A percentile compares a stretch with the other conserved stretches of the same genome.
These are phyloP conservation scores for Suillus weaverae DNA, from an alignment of 768 basidiomycete species.

Conservation along the genomic window DNA sequence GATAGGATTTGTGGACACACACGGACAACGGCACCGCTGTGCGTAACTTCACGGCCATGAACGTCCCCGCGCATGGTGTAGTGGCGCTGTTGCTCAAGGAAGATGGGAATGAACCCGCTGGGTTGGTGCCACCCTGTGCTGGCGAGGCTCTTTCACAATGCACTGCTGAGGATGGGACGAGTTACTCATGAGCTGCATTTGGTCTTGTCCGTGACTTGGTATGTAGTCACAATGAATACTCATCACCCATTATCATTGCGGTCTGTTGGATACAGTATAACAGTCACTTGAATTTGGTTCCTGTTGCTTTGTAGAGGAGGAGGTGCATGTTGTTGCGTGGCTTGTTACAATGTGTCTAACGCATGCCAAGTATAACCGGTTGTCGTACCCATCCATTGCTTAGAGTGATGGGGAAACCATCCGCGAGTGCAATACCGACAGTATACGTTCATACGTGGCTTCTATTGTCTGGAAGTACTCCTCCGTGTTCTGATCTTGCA, in stretches of 20 bases:
- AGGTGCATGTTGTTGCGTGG: neutral
- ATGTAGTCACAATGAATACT: neutral
- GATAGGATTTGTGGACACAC: slow-evolving; percentile 70
- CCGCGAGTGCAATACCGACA: slow-evolving; percentile 18
- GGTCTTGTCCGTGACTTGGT: neutral
- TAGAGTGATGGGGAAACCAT: neutral
- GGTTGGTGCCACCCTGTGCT: slow-evolving; percentile 55
- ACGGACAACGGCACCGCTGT: slow-evolving; percentile 67
- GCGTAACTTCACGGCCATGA: slow-evolving; percentile 47
- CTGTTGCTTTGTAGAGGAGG: neutral
- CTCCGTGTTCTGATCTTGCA: slow-evolving; percentile 69
- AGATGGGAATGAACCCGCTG: slow-evolving; percentile 66
- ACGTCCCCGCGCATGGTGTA: slow-evolving; percentile 65
- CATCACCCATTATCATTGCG: neutral
- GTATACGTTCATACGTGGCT: slow-evolving; percentile 37
- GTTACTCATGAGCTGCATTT: slow-evolving; percentile 10
- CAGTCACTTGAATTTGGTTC: neutral
- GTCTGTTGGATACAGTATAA: neutral
- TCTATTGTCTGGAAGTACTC: slow-evolving; percentile 53
- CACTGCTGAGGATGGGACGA: slow-evolving; percentile 59
- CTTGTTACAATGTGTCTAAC: neutral
- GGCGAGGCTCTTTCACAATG: slow-evolving; percentile 48
- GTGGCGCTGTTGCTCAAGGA: slow-evolving; percentile 64
- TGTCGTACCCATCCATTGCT: neutral
- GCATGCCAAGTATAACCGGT: neutral